Evolutionary conservation across 1,284 basidiomycete species (phyloP), one percentile per base, ranked within the genome.

Genomic region (Fistulina hepatica): DNA sequence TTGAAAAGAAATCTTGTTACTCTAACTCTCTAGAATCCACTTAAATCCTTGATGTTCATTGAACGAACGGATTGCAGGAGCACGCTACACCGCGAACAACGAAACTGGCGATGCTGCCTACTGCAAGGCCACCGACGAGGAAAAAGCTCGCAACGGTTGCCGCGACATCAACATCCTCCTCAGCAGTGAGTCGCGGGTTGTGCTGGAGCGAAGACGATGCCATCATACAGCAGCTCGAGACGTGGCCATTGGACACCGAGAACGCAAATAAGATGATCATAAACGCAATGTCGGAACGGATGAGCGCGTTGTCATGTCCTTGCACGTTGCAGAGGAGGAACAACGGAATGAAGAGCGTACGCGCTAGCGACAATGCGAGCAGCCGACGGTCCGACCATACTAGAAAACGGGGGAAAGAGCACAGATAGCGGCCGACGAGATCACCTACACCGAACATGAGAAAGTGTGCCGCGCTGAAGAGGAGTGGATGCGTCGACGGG

Each of bases 321-420:
- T 74, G 71, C 24, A 88, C 53, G 53, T 93, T 93, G 66, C 88
- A 93, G 53, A 81, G 66, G 15, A 93, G 69, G 58, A 93, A 81
- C 30, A 92, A 52, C 19, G 86, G 85, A 41, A 93, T 73, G 59
- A 93, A 92, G 23, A 81, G 51, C 1, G 80, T 81, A 31, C 89
- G 76, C 3, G 71, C 56, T 25, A 84, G 54, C 15, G 88, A 81
- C 26, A 88, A 58, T 3, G 53, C 52, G 10, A 85, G 55, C 19
- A 90, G 69, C 23, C 68, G 67, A 24, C 60, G 64, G 4, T 71
- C 69, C 8, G 76, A 77, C 72, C 82, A 86, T 40, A 86, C 60
- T 23, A 77, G 56, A 13, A 89, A 55, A 5, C 57, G 51, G 1
- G 80, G 76, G 47, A 83, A 66, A 3, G 81, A 71, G 49, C 84